Percentiles rank a stretch among this genome's conserved stretches.
Evolutionary conservation across 2,329 filamentous ascomycete species (phyloP).

Genomic region (Penicillium verrucosum): DNA sequence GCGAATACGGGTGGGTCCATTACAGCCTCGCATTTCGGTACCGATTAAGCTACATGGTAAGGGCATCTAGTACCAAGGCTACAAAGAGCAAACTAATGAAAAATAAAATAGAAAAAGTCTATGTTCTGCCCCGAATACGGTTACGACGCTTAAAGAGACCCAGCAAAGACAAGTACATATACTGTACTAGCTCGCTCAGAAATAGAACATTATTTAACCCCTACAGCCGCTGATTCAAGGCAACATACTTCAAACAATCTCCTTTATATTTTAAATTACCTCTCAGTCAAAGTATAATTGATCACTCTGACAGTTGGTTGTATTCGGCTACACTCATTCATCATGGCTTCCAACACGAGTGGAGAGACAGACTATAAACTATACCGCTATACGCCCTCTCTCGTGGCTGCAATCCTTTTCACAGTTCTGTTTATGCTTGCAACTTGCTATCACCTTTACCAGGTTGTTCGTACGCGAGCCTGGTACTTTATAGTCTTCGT

Average conservation of each 20-base stretch:
- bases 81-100: not conserved
- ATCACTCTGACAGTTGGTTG: not conserved
- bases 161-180: not conserved
- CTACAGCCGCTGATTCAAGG: not conserved
- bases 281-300: not conserved
- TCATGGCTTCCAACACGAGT: not conserved
- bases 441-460: conserved; percentile 11
- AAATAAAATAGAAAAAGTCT: not conserved
- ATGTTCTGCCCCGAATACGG: not conserved
- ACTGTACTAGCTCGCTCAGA: not conserved
- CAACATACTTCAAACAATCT: not conserved
- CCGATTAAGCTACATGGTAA: not conserved
- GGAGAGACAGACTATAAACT: not conserved
- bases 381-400: conserved; percentile 27
- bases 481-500: conserved; percentile 16
- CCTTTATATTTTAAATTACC: not conserved
- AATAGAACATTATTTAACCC: not conserved
- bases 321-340: not conserved
- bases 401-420: conserved; percentile 23
- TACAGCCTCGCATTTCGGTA: not conserved
- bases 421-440: conserved; percentile 19
- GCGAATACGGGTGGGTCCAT: not conserved
- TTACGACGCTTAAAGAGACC: too few species aligned
- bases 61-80: not conserved
- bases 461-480: conserved; percentile 5